Base-by-base conservation (phyloP, 257 asterid genomes). In the Solanum commersonii region DNA sequence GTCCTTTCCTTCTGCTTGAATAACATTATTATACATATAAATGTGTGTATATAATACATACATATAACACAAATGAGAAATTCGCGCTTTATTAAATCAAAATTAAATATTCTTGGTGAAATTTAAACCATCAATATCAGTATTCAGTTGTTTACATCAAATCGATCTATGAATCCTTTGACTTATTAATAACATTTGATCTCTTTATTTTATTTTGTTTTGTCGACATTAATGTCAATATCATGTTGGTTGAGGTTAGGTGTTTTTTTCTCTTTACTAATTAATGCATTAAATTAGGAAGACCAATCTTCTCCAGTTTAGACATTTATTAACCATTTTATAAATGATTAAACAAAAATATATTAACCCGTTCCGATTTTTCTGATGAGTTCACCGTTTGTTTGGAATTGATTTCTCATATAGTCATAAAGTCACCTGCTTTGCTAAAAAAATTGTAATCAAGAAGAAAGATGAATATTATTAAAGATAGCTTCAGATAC, bases 321-420 rank as follows among this genome's bases (percentile, higher is more conserved):
- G 33, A 6, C 83, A 10, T 37, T 37, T 27, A 37, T 38, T 76
- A 0, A 73, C 16, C 5, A 35, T 73, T 2, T 12, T 73, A 73
- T 34, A 73, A 8, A 15, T 71, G n/a, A 33, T 33, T 31, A 18
- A 1, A 72, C 49, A 73, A 10, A 20, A 73, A 20, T 20, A 73
- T 73, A 8, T 10, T 22, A 35, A 0, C 0, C 20, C 2, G 1
- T 35, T 35, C 0, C 0, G 0, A 7, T 70, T 70, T 29, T 7
- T 0, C 5, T 13, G 3, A 14, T 68, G 23, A 68, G 33, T 65
- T n/a, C 0, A 23, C 0, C 3, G 29, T 60, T 60, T 0, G 1
- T 60, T 60, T 0, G 1, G 1, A 23, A 1, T 63, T 68, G 8
- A 68, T 68, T 68, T 68, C 74, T 63, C 29, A 60, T 0, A 59